phyloP scores from a whole-genome alignment of 164 flowering plant species.

The Brasenia schreberi region DNA sequence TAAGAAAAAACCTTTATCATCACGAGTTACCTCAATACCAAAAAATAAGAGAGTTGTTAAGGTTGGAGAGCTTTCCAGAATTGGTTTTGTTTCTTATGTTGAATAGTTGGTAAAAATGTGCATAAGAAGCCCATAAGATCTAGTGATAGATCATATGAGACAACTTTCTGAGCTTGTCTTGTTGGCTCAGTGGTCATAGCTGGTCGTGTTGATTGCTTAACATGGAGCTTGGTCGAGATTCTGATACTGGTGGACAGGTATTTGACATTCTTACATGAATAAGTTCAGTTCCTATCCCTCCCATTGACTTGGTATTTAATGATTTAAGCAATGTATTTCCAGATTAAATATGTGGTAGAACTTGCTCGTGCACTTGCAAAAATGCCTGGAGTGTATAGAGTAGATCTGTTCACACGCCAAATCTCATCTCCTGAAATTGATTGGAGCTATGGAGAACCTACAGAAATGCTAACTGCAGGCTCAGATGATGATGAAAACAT shows the following conservation, averaged over 20 bases:
- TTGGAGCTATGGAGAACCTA: constrained; percentile 87
- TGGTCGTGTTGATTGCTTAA: constrained; percentile 8
- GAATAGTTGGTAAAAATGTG: no score
- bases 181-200: no score
- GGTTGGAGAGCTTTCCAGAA: no score
- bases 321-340: background rate
- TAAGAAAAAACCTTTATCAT: no score
- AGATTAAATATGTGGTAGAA: constrained; percentile 96
- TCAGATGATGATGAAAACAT: constrained; percentile 40
- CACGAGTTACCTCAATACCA: no score
- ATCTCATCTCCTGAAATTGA: constrained; percentile 70
- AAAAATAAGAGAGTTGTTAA: no score
- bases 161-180: no score
- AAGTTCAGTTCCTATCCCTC: no score
- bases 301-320: background rate
- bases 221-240: constrained; percentile 97
- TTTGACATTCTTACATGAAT: no score
- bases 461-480: constrained; percentile 72
- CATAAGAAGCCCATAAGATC: no score
- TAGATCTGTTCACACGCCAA: constrained; percentile 87
- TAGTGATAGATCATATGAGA: no score
- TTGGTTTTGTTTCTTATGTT: no score
- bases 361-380: constrained; percentile 79
- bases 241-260: constrained; percentile 98
- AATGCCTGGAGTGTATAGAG: constrained; percentile 92